Percentiles rank a stretch among this genome's conserved stretches.
Evolutionary conservation across 352 stramenopile genomes (phyloP).

Genomic region (Nothophytophthora sp.): DNA sequence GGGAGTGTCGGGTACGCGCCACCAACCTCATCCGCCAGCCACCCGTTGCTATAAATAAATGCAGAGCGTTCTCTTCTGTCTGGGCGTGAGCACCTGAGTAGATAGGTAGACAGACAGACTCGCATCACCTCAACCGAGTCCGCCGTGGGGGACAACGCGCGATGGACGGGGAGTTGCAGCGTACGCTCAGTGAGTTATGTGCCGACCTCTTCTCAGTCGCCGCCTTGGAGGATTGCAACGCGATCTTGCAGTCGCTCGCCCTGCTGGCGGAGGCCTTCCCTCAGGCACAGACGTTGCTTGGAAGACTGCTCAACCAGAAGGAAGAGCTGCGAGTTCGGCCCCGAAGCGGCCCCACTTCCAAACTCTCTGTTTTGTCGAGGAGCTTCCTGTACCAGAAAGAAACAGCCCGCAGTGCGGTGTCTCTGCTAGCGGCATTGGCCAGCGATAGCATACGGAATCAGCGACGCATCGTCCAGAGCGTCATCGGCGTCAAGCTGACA

Average conservation of each 20-base stretch:
- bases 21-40: constrained; percentile 18
- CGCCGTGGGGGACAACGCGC: constrained; percentile 15
- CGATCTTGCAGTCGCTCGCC: constrained; percentile 36
- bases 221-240: constrained; percentile 16
- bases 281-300: constrained; percentile 24
- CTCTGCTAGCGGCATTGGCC: constrained; percentile 35
- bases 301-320: constrained; percentile 18
- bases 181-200: constrained; percentile 36
- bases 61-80: no score
- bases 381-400: constrained; percentile 37
- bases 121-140: neutral
- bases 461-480: constrained; percentile 34
- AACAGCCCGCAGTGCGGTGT: constrained; percentile 24
- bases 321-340: constrained; percentile 2
- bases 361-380: constrained; percentile 17
- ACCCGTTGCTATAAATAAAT: constrained; percentile 17
- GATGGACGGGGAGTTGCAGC: constrained; percentile 32
- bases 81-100: constrained; percentile 5
- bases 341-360: constrained; percentile 1
- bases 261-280: constrained; percentile 29
- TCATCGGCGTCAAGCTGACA: constrained; percentile 28
- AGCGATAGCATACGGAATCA: constrained; percentile 38
- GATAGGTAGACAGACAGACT: constrained; percentile 5
- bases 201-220: constrained; percentile 24
- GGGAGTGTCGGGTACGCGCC: constrained; percentile 59